Percentiles rank a stretch among this genome's conserved stretches.
phyloP scores from a whole-genome alignment of 1,284 basidiomycete species.

The Pholiota adiposa region DNA sequence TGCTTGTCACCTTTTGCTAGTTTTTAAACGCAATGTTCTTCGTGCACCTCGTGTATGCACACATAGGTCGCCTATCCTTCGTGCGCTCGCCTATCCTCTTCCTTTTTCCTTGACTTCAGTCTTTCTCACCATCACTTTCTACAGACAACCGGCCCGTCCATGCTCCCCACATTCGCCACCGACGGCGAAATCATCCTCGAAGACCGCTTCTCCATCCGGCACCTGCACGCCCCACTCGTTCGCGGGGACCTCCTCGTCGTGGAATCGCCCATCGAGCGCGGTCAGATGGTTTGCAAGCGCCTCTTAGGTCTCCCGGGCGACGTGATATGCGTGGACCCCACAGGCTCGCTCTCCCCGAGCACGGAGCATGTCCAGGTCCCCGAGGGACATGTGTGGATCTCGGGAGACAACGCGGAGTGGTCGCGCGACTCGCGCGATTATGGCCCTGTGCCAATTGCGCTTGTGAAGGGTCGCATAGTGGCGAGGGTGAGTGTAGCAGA shows the following conservation, averaged over 20 bases:
- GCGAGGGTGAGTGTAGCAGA: conserved; percentile 63
- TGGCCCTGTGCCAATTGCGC: conserved; percentile 87
- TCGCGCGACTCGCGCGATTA: conserved; percentile 91
- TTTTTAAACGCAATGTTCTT: conserved; percentile 54
- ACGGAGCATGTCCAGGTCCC: conserved; percentile 78
- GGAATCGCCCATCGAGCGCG: conserved; percentile 75
- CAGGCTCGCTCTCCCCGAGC: conserved; percentile 60
- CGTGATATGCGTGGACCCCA: conserved; percentile 86
- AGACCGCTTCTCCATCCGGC: conserved; percentile 58
- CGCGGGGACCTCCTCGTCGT: conserved; percentile 87
- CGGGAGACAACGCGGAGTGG: conserved; percentile 86
- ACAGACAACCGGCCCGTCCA: conserved; percentile 78
- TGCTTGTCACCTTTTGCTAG: conserved; percentile 32
- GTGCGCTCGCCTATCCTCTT: conserved; percentile 44
- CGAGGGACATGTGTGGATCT: conserved; percentile 89
- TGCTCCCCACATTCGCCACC: conserved; percentile 81
- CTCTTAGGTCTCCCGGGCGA: conserved; percentile 92
- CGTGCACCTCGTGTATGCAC: conserved; percentile 61
- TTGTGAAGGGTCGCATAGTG: conserved; percentile 79
- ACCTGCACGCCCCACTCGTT: conserved; percentile 53
- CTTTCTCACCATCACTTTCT: conserved; percentile 1
- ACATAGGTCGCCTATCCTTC: conserved; percentile 57
- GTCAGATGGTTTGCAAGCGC: conserved; percentile 85
- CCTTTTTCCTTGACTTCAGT: neutral
- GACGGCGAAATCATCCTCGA: conserved; percentile 67